Conservation (phyloP, 2,329 filamentous ascomycete genomes). For the Harringtonia lauricola region DNA sequence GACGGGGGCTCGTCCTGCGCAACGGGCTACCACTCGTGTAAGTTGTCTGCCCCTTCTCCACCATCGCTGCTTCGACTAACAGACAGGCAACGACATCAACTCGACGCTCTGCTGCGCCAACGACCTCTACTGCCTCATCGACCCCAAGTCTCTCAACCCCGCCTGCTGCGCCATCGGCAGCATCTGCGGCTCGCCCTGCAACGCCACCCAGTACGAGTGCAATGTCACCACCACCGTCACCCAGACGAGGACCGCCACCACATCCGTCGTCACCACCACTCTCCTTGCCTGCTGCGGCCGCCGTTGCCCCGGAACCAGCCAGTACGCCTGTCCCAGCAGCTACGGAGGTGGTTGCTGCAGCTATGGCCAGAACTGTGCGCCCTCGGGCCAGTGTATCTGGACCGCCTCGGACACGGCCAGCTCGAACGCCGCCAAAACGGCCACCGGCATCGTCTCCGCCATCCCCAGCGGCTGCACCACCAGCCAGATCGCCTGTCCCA, state of each 20-base stretch:
- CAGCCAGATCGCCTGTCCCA: slow-evolving; percentile 29
- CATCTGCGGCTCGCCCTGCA: slow-evolving; percentile 20
- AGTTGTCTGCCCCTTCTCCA: background rate
- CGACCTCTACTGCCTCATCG: slow-evolving; percentile 19
- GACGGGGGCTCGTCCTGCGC: slow-evolving; percentile 5
- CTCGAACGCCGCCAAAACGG: background rate
- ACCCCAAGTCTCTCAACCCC: slow-evolving; percentile 11
- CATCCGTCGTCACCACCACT: background rate
- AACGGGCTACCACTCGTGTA: slow-evolving; percentile 11
- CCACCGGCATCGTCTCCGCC: slow-evolving; percentile 21
- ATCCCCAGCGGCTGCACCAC: slow-evolving; percentile 32
- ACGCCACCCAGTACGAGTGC: slow-evolving; percentile 17
- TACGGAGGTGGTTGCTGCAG: slow-evolving; percentile 39
- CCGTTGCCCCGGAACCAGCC: slow-evolving; percentile 26
- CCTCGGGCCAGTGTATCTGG: slow-evolving; percentile 23
- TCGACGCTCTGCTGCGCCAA: slow-evolving; percentile 16
- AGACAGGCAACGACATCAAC: slow-evolving; percentile 17
- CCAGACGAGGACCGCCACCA: slow-evolving; percentile 1
- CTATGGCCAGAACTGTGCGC: slow-evolving; percentile 31
- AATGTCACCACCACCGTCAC: slow-evolving; percentile 17
- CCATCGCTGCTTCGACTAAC: background rate
- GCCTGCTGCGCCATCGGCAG: slow-evolving; percentile 22
- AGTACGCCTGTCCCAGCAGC: slow-evolving; percentile 30
- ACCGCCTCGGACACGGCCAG: slow-evolving; percentile 7
- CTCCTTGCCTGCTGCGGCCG: slow-evolving; percentile 26